Evolutionary conservation across 2,329 filamentous ascomycete genomes (phyloP).

Genomic region (Daldinia sp.): DNA sequence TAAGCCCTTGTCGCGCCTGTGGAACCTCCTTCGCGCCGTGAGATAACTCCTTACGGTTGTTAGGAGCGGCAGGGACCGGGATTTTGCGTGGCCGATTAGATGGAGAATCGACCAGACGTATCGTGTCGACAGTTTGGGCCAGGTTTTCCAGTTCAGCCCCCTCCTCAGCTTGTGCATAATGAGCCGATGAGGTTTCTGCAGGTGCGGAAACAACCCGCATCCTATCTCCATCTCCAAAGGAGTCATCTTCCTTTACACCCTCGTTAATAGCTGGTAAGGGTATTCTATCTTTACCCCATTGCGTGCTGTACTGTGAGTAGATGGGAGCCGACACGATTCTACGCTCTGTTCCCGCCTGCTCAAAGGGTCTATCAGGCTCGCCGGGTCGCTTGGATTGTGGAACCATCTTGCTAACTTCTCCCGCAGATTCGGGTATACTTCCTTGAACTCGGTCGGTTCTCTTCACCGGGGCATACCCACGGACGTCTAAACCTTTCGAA

Average conservation of each 20-base stretch:
- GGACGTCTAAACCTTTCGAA: constrained; percentile 47
- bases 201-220: constrained; percentile 60
- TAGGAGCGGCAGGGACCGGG: constrained; percentile 55
- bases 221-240: constrained; percentile 49
- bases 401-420: constrained; percentile 31
- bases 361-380: constrained; percentile 25
- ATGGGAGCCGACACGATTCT: constrained; percentile 65
- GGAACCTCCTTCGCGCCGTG: constrained; percentile 34
- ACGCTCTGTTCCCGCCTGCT: constrained; percentile 54
- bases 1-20: constrained; percentile 33
- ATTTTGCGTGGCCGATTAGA: constrained; percentile 52
- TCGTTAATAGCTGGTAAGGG: constrained; percentile 64
- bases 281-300: constrained; percentile 53
- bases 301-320: constrained; percentile 57
- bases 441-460: constrained; percentile 23
- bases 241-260: constrained; percentile 47
- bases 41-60: constrained; percentile 56
- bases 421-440: constrained; percentile 24
- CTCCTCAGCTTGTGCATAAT: constrained; percentile 45
- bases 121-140: constrained; percentile 62
- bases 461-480: constrained; percentile 44
- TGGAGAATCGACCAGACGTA: constrained; percentile 67
- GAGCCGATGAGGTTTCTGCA: constrained; percentile 37
- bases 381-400: constrained; percentile 40
- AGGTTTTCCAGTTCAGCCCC: constrained; percentile 59